phyloP scores from a whole-genome alignment of 305 asterid species.

The Nicotiana rustica region DNA sequence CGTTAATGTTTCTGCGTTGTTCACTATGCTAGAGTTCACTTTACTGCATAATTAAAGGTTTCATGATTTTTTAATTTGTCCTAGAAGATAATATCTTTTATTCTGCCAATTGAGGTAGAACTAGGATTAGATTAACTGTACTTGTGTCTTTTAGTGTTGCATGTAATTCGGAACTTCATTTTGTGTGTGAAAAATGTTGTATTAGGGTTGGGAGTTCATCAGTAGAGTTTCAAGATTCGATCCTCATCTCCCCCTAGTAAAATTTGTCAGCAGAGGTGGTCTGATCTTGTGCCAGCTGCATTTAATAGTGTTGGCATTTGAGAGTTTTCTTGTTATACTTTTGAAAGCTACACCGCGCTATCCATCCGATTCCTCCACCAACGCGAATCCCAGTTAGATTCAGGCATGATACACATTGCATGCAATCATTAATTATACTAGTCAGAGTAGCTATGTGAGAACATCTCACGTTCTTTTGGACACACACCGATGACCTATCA shows the following conservation, averaged over 20 bases:
- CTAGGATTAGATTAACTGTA: not conserved
- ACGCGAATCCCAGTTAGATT: not conserved
- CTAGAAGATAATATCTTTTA: not conserved
- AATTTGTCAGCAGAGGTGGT: not conserved
- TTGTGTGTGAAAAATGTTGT: not conserved
- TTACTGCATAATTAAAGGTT: not conserved
- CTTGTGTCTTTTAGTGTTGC: not conserved
- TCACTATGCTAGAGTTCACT: not conserved
- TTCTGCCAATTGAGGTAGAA: not conserved
- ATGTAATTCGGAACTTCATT: not conserved
- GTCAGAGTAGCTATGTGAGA: not conserved
- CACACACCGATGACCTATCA: not conserved
- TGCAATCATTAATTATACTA: not conserved
- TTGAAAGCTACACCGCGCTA: not conserved
- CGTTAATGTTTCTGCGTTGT: not conserved
- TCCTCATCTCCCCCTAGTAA: not conserved
- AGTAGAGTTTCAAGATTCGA: not conserved
- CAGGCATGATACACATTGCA: not conserved
- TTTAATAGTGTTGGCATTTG: not conserved
- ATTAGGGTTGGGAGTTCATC: not conserved
- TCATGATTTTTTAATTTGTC: not conserved
- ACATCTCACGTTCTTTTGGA: slow-evolving; percentile 16
- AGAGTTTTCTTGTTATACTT: not conserved
- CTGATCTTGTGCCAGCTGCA: slow-evolving; percentile 10
- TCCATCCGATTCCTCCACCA: not conserved